Evolutionary conservation across 345 rosid genomes (phyloP).

Genomic region (Euphorbia lathyris): DNA sequence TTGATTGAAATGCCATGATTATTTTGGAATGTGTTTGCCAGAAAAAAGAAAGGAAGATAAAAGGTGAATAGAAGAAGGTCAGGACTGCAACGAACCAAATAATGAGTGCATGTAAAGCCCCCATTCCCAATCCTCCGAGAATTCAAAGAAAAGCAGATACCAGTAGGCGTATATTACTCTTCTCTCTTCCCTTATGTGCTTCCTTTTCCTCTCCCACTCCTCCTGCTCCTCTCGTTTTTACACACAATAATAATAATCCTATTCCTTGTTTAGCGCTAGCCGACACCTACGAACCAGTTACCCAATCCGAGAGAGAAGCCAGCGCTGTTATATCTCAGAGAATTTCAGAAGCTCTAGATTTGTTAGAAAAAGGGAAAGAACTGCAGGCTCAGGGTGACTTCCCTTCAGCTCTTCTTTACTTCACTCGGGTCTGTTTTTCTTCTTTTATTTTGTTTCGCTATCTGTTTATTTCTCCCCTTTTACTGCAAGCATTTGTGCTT

Average conservation of each 20-base stretch:
- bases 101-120: constrained; percentile 37
- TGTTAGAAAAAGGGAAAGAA: constrained; percentile 49
- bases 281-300: constrained; percentile 35
- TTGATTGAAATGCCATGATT: too few species aligned
- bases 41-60: not conserved
- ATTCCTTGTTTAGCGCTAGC: constrained; percentile 25
- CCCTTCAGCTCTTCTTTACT: constrained; percentile 43
- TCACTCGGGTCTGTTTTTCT: constrained; percentile 37
- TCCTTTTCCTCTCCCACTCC: not conserved
- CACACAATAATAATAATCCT: constrained; percentile 5
- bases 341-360: constrained; percentile 38
- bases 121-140: constrained; percentile 25
- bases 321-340: constrained; percentile 31
- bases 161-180: constrained; percentile 37
- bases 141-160: not conserved
- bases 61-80: not conserved
- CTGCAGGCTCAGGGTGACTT: constrained; percentile 58
- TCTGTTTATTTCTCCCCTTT: too few species aligned
- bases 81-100: not conserved
- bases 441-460: not conserved
- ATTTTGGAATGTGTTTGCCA: not conserved
- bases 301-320: constrained; percentile 33
- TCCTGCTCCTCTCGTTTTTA: constrained; percentile 3
- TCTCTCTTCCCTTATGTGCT: constrained; percentile 35
- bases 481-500: too few species aligned